phyloP scores from a whole-genome alignment of 768 basidiomycete species.

The Amanita muscaria region DNA sequence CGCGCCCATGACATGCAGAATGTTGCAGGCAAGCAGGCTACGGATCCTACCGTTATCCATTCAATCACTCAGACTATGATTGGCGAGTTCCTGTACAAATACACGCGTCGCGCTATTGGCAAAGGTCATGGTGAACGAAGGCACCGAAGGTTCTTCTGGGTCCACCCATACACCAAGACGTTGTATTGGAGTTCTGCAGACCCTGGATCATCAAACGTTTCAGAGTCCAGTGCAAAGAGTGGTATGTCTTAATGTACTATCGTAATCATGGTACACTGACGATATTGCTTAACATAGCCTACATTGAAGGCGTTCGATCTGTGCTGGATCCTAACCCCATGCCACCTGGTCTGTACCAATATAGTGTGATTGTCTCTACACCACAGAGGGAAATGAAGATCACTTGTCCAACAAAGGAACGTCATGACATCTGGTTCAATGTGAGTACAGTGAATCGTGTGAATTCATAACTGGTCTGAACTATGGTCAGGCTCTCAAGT shows the following conservation, averaged over 20 bases:
- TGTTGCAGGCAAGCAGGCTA: constrained; percentile 32
- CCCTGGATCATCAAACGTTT: constrained; percentile 80
- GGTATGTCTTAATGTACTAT: constrained; percentile 48
- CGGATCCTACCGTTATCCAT: constrained; percentile 88
- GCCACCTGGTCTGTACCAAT: constrained; percentile 88
- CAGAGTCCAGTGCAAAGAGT: constrained; percentile 93
- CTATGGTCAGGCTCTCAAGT: constrained; percentile 69
- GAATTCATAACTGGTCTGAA: constrained; percentile 7
- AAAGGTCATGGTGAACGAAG: constrained; percentile 85
- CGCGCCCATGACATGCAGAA: constrained; percentile 24
- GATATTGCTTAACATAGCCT: constrained; percentile 44
- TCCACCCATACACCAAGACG: constrained; percentile 98
- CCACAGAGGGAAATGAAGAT: constrained; percentile 97
- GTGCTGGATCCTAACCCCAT: constrained; percentile 95
- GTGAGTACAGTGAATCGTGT: constrained; percentile 34
- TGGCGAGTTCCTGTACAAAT: constrained; percentile 97
- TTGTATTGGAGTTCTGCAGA: constrained; percentile 95
- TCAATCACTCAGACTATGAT: constrained; percentile 99
- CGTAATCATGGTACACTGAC: constrained; percentile 9
- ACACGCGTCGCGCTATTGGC: constrained; percentile 82
- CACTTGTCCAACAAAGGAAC: constrained; percentile 90
- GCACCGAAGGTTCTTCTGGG: constrained; percentile 97
- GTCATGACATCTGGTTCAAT: constrained; percentile 95
- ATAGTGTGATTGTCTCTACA: constrained; percentile 88
- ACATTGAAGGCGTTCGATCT: constrained; percentile 85